Evolutionary conservation across 306 rosid genomes (phyloP), one percentile per base, ranked within the genome.

Genomic region (Mimosa pudica): DNA sequence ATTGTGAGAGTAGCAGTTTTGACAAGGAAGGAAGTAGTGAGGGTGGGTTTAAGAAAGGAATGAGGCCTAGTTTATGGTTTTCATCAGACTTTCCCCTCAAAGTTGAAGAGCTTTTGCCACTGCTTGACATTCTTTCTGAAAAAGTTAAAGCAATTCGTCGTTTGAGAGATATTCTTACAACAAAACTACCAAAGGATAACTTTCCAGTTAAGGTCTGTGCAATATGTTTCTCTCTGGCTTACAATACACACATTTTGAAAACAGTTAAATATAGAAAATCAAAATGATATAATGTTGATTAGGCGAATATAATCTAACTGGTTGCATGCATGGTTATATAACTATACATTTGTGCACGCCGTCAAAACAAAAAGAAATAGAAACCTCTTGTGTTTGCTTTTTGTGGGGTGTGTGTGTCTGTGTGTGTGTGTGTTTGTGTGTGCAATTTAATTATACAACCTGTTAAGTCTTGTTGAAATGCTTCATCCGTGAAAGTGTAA

Each of bases 101-200:
- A 66, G 84, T 92, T 3, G 98, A 92, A 48, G 98, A 94, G 49
- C 84, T 94, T 58, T 74, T 92, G 69, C 98, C 97, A 33, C 80
- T 94, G 88, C 97, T 94, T 70, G 98, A 94, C 83, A 92, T 94
- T 85, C 89, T 94, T 79, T 95, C 97, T 0, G 89, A 92, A 63
- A 95, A 86, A 88, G 94, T 95, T 79, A 95, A 92, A 89, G 98
- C 98, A 5, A 85, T 91, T 8, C 98, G 97, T 1, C 89, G 98
- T 38, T 84, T 92, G 58, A 92, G 98, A 81, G 98, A 95, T 74
- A 89, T 95, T 76, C 96, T 95, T 57, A 91, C 96, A 47, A 92
- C 98, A 17, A 92, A 87, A 80, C 98, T 95, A 82, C 98, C 98
- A 52, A 74, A 86, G 86, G 98, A 90, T 58, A 86, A 92, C 65